Conservation (phyloP, 208 protist genomes). For the Naegleria fowleri region DNA sequence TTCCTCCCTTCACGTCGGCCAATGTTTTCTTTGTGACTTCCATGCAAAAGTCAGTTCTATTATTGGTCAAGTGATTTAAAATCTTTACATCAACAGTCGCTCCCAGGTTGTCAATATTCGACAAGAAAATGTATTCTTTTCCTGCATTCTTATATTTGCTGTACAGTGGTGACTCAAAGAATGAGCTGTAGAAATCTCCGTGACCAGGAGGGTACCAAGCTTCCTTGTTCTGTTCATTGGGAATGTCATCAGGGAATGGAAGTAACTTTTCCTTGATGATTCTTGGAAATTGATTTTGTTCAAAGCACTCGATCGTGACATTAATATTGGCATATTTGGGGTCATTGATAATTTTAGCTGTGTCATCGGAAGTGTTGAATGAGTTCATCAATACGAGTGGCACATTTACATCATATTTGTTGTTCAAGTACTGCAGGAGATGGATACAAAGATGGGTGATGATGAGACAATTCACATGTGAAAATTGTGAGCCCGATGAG, state of each 20-base stretch:
- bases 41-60: constrained; percentile 75
- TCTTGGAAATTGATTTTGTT: constrained; percentile 64
- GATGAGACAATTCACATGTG: too few species aligned
- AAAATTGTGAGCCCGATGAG: too few species aligned
- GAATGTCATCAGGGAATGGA: constrained; percentile 46
- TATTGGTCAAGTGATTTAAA: constrained; percentile 69
- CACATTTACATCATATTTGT: constrained; percentile 67
- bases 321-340: constrained; percentile 52
- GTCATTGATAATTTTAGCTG: constrained; percentile 51
- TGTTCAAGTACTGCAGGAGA: constrained; percentile 61
- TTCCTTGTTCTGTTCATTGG: background rate
- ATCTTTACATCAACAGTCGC: constrained; percentile 72
- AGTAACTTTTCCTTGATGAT: constrained; percentile 58
- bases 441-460: too few species aligned
- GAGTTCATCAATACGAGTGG: constrained; percentile 98
- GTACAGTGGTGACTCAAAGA: constrained; percentile 76
- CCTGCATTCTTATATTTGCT: constrained; percentile 68
- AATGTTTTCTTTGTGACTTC: constrained; percentile 79
- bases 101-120: constrained; percentile 98
- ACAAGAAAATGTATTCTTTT: constrained; percentile 95
- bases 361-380: constrained; percentile 92
- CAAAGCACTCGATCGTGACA: constrained; percentile 61
- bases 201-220: constrained; percentile 89
- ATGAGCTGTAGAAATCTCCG: constrained; percentile 91
- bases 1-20: constrained; percentile 78